Evolutionary conservation across 2,329 filamentous ascomycete species (phyloP).

Genomic region (Ophiostoma sp.): DNA sequence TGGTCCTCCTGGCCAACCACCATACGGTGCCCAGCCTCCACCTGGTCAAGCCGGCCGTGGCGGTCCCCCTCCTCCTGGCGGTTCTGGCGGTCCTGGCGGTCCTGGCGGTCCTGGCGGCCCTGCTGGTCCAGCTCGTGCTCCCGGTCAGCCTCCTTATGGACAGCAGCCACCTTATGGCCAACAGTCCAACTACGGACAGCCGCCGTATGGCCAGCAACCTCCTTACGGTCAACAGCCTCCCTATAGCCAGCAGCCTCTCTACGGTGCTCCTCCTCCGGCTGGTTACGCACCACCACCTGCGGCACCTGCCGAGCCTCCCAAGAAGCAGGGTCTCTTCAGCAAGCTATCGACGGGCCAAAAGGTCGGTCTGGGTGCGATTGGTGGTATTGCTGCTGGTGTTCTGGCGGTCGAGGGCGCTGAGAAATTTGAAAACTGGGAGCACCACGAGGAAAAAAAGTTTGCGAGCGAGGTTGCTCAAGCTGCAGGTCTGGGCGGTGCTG

Average conservation of each 20-base stretch:
- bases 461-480: constrained; percentile 21
- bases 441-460: constrained; percentile 24
- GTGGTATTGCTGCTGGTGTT: constrained; percentile 23
- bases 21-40: not conserved
- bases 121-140: not conserved
- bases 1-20: constrained; percentile 18
- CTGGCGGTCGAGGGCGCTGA: constrained; percentile 25
- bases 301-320: not conserved
- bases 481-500: constrained; percentile 16
- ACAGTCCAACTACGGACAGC: too few relatives aligned
- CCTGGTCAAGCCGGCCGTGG: constrained; percentile 18
- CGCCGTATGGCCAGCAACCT: not conserved
- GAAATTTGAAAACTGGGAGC: constrained; percentile 23
- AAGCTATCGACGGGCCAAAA: constrained; percentile 26
- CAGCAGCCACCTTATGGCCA: constrained; percentile 11
- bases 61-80: not conserved
- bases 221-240: not conserved
- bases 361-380: constrained; percentile 22
- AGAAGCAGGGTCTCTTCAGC: constrained; percentile 24
- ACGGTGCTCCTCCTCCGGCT: constrained; percentile 7
- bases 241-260: not conserved
- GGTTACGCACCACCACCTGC: constrained; percentile 12
- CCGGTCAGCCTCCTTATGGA: constrained; percentile 18
- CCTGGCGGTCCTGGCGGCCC: constrained; percentile 1
- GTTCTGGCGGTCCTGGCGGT: not conserved